Base-by-base conservation (phyloP, 2,329 filamentous ascomycete genomes). In the Aspergillus spinulosporus region DNA sequence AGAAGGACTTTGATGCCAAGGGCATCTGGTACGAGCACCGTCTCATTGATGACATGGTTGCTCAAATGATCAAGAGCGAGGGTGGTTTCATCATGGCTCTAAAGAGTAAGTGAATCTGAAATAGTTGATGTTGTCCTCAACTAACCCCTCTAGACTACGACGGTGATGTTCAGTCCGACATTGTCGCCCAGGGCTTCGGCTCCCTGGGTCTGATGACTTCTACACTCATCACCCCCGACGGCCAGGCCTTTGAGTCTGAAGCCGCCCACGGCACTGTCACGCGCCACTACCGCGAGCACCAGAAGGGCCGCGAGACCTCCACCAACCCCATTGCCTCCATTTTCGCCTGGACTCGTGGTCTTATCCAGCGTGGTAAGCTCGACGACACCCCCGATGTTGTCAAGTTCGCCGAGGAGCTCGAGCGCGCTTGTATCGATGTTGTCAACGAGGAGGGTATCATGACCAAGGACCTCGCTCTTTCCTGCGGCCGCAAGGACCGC, bases 1-100 rank as follows among this genome's bases (percentile, higher is more conserved):
- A 89, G 83, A 83, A 85, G 74, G 84, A 90, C 44, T 97, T 97
- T 68, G 92, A 97, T 74, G 88, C 87, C 71, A 90, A 92, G 82
- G 85, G 85, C 62, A 96, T 97, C 80, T 97, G 94, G 94, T 97
- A 99, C 75, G 94, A 99, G 87, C 94, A 99, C 81, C 89, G 94
- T 71, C 83, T 99, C 66, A 97, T 99, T 72, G 94, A 99, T 79
- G 94, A 99, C 80, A 97, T 99, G 94, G 94, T 99, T 63, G 94
- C 94, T 49, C 94, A 99, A 84, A 99, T 99, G 94, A 89, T 99
- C 83, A 99, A 99, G 89, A 94, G 89, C 79, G 86, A 88, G 69
- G 94, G 94, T 67, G 94, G 94, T 62, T 97, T 94, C 79, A 86
- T 97, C 74, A 97, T 97, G 83, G 94, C 94, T 61, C 85, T 97